phyloP scores from a whole-genome alignment of 1,284 basidiomycete genomes.

The Sanghuangporus baumii region DNA sequence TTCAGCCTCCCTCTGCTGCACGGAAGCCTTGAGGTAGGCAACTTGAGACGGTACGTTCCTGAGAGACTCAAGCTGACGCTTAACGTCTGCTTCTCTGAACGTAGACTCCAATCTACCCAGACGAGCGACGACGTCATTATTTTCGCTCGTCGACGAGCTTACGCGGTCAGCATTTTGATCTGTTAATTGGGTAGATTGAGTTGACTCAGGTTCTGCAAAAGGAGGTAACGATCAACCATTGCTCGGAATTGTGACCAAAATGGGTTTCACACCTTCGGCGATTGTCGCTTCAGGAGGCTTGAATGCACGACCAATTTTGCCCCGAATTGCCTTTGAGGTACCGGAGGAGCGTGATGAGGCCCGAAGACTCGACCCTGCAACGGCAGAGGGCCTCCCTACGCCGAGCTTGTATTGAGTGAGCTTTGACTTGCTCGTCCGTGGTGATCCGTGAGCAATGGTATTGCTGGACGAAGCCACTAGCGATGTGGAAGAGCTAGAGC shows the following conservation, averaged over 20 bases:
- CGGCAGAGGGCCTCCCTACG: slow-evolving; percentile 60
- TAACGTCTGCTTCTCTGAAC: slow-evolving; percentile 8
- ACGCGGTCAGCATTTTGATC: neutral
- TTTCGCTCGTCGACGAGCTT: neutral
- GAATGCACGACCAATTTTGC: slow-evolving; percentile 43
- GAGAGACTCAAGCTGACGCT: slow-evolving; percentile 10
- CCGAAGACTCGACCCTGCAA: slow-evolving; percentile 58
- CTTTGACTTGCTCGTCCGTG: slow-evolving; percentile 60
- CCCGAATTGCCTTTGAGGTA: slow-evolving; percentile 42
- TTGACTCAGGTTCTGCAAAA: slow-evolving; percentile 2
- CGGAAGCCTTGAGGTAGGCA: slow-evolving; percentile 10
- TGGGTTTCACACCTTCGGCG: slow-evolving; percentile 35
- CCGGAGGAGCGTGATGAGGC: slow-evolving; percentile 53
- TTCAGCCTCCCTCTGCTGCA: slow-evolving; percentile 14
- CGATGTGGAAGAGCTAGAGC: slow-evolving; percentile 11
- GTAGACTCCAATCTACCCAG: slow-evolving; percentile 9
- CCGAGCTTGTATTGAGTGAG: slow-evolving; percentile 64
- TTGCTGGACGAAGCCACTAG: neutral
- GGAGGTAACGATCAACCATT: neutral
- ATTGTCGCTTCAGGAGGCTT: slow-evolving; percentile 54
- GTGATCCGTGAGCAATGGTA: slow-evolving; percentile 19
- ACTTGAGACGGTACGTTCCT: slow-evolving; percentile 11
- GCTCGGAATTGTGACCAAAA: neutral
- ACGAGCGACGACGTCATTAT: slow-evolving; percentile 4
- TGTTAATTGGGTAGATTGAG: neutral